These are phyloP conservation scores for Lanzia echinophila DNA, from an alignment of 2,329 filamentous ascomycete genomes.

Conservation along the genomic window DNA sequence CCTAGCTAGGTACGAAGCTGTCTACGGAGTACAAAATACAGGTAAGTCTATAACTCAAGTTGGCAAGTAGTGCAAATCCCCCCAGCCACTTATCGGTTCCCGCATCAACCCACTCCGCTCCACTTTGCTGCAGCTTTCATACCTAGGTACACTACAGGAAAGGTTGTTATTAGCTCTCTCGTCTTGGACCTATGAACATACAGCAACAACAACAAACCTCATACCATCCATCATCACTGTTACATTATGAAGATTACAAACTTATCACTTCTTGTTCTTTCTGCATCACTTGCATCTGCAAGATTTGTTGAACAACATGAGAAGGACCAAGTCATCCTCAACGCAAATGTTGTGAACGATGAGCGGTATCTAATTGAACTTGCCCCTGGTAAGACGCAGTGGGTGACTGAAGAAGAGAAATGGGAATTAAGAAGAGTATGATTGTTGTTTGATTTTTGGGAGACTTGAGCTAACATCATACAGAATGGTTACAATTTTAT, in stretches of 20 bases:
- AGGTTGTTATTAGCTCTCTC: no score
- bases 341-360: conserved; percentile 27
- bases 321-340: conserved; percentile 43
- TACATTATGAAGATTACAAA: conserved; percentile 44
- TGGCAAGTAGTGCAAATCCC: no score
- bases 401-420: conserved; percentile 92
- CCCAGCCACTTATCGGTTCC: no score
- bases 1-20: no score
- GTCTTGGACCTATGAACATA: no score
- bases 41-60: no score
- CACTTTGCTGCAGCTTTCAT: no score
- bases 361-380: conserved; percentile 75
- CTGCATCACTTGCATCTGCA: conserved; percentile 46
- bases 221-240: not conserved
- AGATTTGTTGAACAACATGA: conserved; percentile 51
- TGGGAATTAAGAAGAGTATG: conserved; percentile 80
- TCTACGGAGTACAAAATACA: no score
- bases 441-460: conserved; percentile 11
- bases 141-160: no score
- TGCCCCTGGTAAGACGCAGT: conserved; percentile 72
- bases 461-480: conserved; percentile 13
- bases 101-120: no score
- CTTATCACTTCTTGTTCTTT: conserved; percentile 45
- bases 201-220: no score
- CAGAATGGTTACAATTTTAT: conserved; percentile 85